Base-by-base conservation (phyloP, 495 filamentous ascomycete species). In the Podospora didyma region DNA sequence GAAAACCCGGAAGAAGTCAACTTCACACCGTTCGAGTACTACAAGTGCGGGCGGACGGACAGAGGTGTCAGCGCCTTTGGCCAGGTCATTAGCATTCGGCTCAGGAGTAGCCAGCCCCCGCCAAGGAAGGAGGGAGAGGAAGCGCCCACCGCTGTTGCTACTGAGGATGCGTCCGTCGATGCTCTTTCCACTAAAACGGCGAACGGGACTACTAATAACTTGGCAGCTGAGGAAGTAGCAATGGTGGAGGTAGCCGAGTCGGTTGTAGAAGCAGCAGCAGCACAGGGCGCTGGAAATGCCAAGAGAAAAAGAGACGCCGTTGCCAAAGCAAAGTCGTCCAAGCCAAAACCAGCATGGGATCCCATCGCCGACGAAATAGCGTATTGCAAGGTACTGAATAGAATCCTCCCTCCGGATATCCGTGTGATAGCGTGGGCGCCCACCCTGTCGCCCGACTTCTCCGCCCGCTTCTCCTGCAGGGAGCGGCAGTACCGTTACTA, bases 11-110 rank as follows among this genome's bases (percentile, higher is more conserved):
- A 74, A 19, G 75, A 77, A 45, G 69, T 82, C 37, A 86, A 89
- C 66, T 96, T 89, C 80, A 82, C 88, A 31, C 85, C 85, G 0
- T 89, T 80, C 65, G 87, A 95, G 47, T 98, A 97, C 70, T 89
- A 89, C 1, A 98, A 97, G 68, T 96, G 93, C 63, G 94, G 94
- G 1, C 77, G 94, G 52, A 98, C 94, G 16, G 94, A 98, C 67
- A 80, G 81, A 53, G 94, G 94, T 21, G 94, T 98, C 26, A 96
- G 90, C 74, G 91, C 94, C 6, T 98, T 97, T 77, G 95, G 94
- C 4, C 94, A 98, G 74, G 94, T 98, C 52, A 84, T 97, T 69
- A 85, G 82, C 6, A 71, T 97, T 39, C 75, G 87, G 48, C 83
- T 98, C 21, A 82, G 94, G 62, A 96, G 90, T 72, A 86, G 86